Conservation (phyloP, 257 asterid genomes). For the Avicennia marina region DNA sequence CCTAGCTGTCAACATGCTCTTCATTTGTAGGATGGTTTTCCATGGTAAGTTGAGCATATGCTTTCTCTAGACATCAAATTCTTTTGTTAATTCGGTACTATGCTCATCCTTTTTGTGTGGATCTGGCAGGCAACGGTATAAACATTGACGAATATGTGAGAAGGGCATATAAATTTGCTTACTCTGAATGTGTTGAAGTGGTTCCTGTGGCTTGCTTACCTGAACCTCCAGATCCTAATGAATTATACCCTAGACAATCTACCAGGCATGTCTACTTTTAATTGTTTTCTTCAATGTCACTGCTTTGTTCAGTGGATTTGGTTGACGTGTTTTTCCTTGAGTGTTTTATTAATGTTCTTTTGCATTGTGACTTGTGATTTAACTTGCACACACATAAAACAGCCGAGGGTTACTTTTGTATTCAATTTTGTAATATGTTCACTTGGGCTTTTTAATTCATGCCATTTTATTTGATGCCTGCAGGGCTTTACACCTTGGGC, state of each 20-base stretch:
- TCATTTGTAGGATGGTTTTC: conserved; percentile 97
- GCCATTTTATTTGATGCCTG: conserved; percentile 24
- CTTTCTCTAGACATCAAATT: conserved; percentile 9
- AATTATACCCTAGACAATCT: conserved; percentile 91
- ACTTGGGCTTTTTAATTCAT: neutral
- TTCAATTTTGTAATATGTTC: conserved; percentile 3
- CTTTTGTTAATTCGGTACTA: neutral
- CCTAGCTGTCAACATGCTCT: conserved; percentile 96
- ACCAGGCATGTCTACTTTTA: conserved; percentile 55
- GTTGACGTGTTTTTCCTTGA: no score
- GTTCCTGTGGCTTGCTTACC: conserved; percentile 95
- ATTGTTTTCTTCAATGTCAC: conserved; percentile 8
- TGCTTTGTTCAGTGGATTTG: neutral
- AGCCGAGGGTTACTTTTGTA: no score
- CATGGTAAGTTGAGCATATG: conserved; percentile 48
- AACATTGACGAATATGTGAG: conserved; percentile 97
- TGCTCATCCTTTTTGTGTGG: conserved; percentile 21
- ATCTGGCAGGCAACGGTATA: conserved; percentile 77
- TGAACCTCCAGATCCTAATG: conserved; percentile 98
- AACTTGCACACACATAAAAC: no score
- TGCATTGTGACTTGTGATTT: neutral
- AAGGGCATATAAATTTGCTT: conserved; percentile 94
- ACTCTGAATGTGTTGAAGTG: conserved; percentile 93
- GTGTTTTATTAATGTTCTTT: no score
- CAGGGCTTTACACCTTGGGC: conserved; percentile 98